Evolutionary conservation across 306 rosid species (phyloP).

Genomic region (Cucurbita argyrosperma): DNA sequence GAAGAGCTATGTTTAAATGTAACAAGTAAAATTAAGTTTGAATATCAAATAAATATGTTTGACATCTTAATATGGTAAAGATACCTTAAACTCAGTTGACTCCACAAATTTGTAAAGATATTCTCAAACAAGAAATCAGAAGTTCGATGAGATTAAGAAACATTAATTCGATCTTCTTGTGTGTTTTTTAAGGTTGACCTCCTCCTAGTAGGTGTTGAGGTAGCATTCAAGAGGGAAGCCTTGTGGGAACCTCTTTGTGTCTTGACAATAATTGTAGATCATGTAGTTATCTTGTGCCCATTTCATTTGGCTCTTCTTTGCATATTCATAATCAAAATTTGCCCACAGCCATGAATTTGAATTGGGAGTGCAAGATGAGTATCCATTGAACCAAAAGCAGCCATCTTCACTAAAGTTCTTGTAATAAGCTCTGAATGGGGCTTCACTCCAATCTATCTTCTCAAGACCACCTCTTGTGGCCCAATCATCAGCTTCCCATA

Average conservation of each 20-base stretch:
- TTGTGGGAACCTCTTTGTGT: conserved; percentile 44
- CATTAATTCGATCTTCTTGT: no score
- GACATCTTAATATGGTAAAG: no score
- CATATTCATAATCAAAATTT: conserved; percentile 21
- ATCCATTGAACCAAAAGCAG: conserved; percentile 33
- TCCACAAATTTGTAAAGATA: no score
- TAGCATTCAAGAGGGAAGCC: conserved; percentile 52
- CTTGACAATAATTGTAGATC: conserved; percentile 59
- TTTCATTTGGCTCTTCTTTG: conserved; percentile 19
- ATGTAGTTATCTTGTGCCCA: conserved; percentile 53
- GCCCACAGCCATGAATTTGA: conserved; percentile 27
- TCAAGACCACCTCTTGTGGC: conserved; percentile 79
- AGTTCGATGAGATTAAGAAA: no score
- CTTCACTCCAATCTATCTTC: conserved; percentile 58
- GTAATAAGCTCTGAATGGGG: conserved; percentile 54
- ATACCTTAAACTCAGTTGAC: no score
- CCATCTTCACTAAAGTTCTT: conserved; percentile 29
- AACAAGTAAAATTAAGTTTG: no score
- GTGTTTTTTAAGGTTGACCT: background rate
- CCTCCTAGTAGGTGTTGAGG: background rate
- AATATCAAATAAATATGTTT: no score
- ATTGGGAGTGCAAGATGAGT: conserved; percentile 28
- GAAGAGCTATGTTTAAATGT: no score
- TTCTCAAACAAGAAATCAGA: no score
- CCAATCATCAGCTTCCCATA: conserved; percentile 72